Conservation (phyloP, 768 basidiomycete genomes). For the Leccinum broughii region DNA sequence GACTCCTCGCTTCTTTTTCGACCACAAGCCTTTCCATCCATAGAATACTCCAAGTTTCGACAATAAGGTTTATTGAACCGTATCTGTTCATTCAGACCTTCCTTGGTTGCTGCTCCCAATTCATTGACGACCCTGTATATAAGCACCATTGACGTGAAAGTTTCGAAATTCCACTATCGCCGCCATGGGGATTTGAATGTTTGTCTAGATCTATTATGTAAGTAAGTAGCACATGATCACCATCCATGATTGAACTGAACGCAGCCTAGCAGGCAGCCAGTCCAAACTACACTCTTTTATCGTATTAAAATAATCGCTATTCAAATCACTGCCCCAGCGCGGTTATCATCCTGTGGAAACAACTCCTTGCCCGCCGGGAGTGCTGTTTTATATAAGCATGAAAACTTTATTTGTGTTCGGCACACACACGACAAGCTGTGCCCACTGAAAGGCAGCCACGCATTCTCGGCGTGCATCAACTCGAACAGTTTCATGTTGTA, state of each 20-base stretch:
- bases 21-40: background rate
- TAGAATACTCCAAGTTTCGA: slow-evolving; percentile 11
- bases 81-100: slow-evolving; percentile 14
- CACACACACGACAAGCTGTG: slow-evolving; percentile 14
- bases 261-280: background rate
- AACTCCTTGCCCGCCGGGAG: slow-evolving; percentile 7
- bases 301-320: slow-evolving; percentile 14
- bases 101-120: slow-evolving; percentile 10
- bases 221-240: background rate
- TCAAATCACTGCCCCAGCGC: slow-evolving; percentile 26
- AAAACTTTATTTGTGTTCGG: slow-evolving; percentile 20
- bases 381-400: slow-evolving; percentile 6
- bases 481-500: slow-evolving; percentile 19
- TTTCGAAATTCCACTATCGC: slow-evolving; percentile 26
- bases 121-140: slow-evolving; percentile 25
- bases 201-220: background rate
- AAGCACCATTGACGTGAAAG: slow-evolving; percentile 9
- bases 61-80: slow-evolving; percentile 13
- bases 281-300: slow-evolving; percentile 9
- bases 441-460: slow-evolving; percentile 21
- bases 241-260: slow-evolving; percentile 1
- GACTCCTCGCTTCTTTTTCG: background rate
- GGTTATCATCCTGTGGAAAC: slow-evolving; percentile 26
- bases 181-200: slow-evolving; percentile 25
- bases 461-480: slow-evolving; percentile 31